A percentile compares a stretch with the other conserved stretches of the same genome.
Conservation (phyloP, 768 basidiomycete genomes). For the Psilocybe cubensis region DNA sequence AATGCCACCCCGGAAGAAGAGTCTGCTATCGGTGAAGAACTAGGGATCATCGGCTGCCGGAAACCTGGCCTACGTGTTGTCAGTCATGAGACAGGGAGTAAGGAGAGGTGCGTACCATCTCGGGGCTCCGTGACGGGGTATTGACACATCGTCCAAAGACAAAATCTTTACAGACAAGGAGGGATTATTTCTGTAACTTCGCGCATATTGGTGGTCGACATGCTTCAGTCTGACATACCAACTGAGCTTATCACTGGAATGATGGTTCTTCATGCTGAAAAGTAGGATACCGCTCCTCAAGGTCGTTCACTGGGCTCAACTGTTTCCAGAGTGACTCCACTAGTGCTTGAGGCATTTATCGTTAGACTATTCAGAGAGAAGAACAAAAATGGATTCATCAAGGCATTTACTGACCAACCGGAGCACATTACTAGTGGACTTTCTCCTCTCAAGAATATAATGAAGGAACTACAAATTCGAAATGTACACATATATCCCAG, state of each 20-base stretch:
- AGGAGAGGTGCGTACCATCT: constrained; percentile 67
- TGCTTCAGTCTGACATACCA: constrained; percentile 87
- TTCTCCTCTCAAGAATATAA: constrained; percentile 88
- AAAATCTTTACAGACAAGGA: constrained; percentile 84
- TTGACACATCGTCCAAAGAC: constrained; percentile 45
- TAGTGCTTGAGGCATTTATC: constrained; percentile 91
- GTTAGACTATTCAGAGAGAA: constrained; percentile 88
- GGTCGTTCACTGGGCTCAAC: background rate
- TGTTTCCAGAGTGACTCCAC: constrained; percentile 72
- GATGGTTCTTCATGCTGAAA: constrained; percentile 89
- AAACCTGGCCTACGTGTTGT: constrained; percentile 85
- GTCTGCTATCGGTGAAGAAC: constrained; percentile 87
- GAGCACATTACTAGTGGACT: constrained; percentile 93
- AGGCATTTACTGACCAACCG: constrained; percentile 97
- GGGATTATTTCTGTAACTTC: constrained; percentile 93
- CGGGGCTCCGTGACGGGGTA: background rate
- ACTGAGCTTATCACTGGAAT: constrained; percentile 87
- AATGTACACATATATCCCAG: constrained; percentile 93
- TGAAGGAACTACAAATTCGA: constrained; percentile 90
- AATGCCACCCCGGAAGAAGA: constrained; percentile 89
- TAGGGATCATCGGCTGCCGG: constrained; percentile 90
- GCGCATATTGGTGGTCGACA: constrained; percentile 92
- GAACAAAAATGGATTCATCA: constrained; percentile 90
- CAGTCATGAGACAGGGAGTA: constrained; percentile 76
- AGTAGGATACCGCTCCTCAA: constrained; percentile 44